Conservation (phyloP, 2,329 filamentous ascomycete genomes). For the Pyrenochaeta sp. region DNA sequence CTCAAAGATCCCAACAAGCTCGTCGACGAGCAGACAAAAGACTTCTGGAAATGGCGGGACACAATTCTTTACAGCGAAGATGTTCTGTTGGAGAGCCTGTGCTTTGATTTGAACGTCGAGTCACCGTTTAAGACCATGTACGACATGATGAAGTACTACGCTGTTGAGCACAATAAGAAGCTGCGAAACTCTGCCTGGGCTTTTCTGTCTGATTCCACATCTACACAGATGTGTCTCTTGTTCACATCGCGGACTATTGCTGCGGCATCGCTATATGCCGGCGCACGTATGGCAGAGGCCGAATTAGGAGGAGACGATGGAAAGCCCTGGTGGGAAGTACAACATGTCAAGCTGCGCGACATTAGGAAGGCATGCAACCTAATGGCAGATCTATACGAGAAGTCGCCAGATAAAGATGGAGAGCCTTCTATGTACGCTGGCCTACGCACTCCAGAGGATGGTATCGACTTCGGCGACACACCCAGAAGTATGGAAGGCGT, state of each 20-base stretch:
- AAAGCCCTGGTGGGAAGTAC: constrained; percentile 84
- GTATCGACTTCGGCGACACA: constrained; percentile 44
- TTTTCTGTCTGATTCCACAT: constrained; percentile 88
- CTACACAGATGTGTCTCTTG: constrained; percentile 84
- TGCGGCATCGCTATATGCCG: constrained; percentile 86
- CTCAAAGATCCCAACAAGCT: constrained; percentile 91
- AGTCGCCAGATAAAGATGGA: constrained; percentile 48
- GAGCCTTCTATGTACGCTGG: constrained; percentile 58
- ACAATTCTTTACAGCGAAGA: constrained; percentile 94
- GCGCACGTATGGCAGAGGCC: constrained; percentile 76
- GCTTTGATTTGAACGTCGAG: constrained; percentile 91
- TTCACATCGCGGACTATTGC: constrained; percentile 83
- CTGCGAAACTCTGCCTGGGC: constrained; percentile 90
- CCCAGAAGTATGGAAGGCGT: constrained; percentile 37
- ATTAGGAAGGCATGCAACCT: constrained; percentile 78
- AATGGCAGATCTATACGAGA: constrained; percentile 68
- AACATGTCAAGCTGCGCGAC: constrained; percentile 75
- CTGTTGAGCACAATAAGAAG: constrained; percentile 79
- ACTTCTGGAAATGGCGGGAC: constrained; percentile 98
- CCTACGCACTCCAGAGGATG: constrained; percentile 51
- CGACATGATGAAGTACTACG: constrained; percentile 77
- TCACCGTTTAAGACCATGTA: constrained; percentile 87
- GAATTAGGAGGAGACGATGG: constrained; percentile 77
- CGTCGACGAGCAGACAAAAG: constrained; percentile 96
- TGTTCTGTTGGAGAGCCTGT: constrained; percentile 86